phyloP scores from a whole-genome alignment of 225 moss, liverwort and hornwort species.

The Lunularia cruciata region DNA sequence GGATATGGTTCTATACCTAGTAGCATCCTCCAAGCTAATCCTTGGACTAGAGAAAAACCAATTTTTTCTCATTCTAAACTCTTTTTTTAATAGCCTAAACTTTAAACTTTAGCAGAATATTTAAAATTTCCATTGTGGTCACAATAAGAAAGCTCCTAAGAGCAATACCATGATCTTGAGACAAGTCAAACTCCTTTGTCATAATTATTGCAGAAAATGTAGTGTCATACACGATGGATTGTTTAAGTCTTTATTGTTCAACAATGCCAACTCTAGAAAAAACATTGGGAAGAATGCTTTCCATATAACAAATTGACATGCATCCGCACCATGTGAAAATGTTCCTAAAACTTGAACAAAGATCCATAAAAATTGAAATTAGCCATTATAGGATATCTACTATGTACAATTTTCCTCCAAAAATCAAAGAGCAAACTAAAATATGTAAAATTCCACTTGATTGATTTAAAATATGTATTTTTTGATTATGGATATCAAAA shows the following conservation, averaged over 20 bases:
- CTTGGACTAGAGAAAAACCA: too few species aligned
- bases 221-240: slow-evolving; percentile 73
- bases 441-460: neutral
- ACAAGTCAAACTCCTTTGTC: slow-evolving; percentile 52
- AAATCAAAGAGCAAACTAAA: neutral
- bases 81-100: too few species aligned
- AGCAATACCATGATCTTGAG: slow-evolving; percentile 50
- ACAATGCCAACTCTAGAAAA: slow-evolving; percentile 42
- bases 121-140: slow-evolving; percentile 32
- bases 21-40: too few species aligned
- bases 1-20: too few species aligned
- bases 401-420: neutral
- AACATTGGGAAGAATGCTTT: slow-evolving; percentile 50
- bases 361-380: slow-evolving; percentile 43
- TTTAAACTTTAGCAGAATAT: slow-evolving; percentile 29
- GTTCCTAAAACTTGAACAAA: slow-evolving; percentile 80
- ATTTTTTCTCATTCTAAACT: too few species aligned
- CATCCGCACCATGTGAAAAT: slow-evolving; percentile 62
- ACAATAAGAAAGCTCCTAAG: slow-evolving; percentile 54
- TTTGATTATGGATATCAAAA: neutral
- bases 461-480: neutral
- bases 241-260: slow-evolving; percentile 39
- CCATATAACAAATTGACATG: slow-evolving; percentile 57
- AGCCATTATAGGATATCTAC: neutral
- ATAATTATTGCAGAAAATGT: slow-evolving; percentile 57